These are phyloP conservation scores for Paraglomus occultum DNA, from an alignment of 192 early-diverging fungal species.

Conservation along the genomic window DNA sequence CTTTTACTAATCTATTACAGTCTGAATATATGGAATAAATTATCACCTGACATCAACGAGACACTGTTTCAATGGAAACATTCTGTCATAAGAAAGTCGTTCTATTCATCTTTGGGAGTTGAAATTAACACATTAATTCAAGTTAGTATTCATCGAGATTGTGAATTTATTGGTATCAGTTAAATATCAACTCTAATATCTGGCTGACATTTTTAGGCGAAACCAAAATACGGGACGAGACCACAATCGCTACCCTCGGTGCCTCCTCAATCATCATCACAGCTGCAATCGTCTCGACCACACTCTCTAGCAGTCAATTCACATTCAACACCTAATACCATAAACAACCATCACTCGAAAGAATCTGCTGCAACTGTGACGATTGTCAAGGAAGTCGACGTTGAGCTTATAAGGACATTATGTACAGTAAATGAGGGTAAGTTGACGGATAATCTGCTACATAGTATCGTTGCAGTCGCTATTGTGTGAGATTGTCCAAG, in stretches of 20 bases:
- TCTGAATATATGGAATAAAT: conserved; percentile 13
- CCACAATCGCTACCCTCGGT: no score
- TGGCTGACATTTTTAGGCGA: no score
- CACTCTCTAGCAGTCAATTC: no score
- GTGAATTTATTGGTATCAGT: no score
- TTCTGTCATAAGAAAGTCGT: conserved; percentile 38
- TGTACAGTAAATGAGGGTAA: conserved; percentile 25
- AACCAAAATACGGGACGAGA: no score
- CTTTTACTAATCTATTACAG: conserved; percentile 8
- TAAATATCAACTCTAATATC: no score
- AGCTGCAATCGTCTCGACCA: no score
- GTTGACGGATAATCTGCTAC: neutral
- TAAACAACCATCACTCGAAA: neutral
- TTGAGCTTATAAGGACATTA: conserved; percentile 12
- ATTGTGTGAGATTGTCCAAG: neutral
- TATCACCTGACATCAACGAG: conserved; percentile 20
- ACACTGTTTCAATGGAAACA: conserved; percentile 46
- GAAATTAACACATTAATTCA: conserved; percentile 32
- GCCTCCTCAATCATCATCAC: no score
- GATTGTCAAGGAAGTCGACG: conserved; percentile 10
- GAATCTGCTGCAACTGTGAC: neutral
- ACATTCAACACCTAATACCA: no score
- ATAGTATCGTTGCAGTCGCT: neutral
- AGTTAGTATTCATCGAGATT: no score
- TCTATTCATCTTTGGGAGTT: conserved; percentile 40